Evolutionary conservation across 2,329 filamentous ascomycete species (phyloP).

Genomic region (Teratosphaeria gauchensis): DNA sequence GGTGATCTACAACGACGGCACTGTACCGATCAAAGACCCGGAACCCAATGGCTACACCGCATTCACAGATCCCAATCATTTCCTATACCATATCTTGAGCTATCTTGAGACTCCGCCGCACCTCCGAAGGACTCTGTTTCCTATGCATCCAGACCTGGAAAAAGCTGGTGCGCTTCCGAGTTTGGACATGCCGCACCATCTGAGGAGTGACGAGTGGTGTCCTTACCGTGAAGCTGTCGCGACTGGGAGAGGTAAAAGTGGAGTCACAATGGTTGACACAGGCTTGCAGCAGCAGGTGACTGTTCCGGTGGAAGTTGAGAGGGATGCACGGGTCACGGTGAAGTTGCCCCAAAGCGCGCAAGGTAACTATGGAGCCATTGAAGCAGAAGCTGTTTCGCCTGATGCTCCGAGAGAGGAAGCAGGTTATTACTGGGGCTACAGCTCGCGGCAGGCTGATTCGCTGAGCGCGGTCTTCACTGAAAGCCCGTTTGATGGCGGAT

Average conservation of each 20-base stretch:
- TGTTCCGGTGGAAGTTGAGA: slow-evolving; percentile 53
- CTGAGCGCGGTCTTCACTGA: slow-evolving; percentile 71
- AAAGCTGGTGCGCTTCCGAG: slow-evolving; percentile 64
- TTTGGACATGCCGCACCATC: slow-evolving; percentile 77
- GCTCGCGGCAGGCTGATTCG: slow-evolving; percentile 54
- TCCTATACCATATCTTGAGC: slow-evolving; percentile 66
- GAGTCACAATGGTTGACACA: slow-evolving; percentile 39
- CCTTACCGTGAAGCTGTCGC: slow-evolving; percentile 71
- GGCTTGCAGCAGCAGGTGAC: slow-evolving; percentile 40
- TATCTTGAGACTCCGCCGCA: slow-evolving; percentile 81
- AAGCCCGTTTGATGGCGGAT: slow-evolving; percentile 63
- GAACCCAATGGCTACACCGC: slow-evolving; percentile 49
- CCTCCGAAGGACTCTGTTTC: slow-evolving; percentile 65
- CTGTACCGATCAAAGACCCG: slow-evolving; percentile 23
- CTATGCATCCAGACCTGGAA: slow-evolving; percentile 66
- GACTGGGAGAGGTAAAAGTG: slow-evolving; percentile 33
- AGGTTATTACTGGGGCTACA: slow-evolving; percentile 83
- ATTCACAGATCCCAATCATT: slow-evolving; percentile 67
- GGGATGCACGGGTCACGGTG: slow-evolving; percentile 64
- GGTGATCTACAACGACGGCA: slow-evolving; percentile 69
- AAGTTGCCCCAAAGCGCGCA: slow-evolving; percentile 41
- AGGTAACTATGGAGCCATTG: slow-evolving; percentile 13
- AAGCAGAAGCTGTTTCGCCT: slow-evolving; percentile 56
- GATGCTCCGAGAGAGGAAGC: slow-evolving; percentile 59
- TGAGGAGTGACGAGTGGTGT: slow-evolving; percentile 66